Evolutionary conservation across 2,329 filamentous ascomycete species (phyloP).

Genomic region (Arthrinium phaeospermum): DNA sequence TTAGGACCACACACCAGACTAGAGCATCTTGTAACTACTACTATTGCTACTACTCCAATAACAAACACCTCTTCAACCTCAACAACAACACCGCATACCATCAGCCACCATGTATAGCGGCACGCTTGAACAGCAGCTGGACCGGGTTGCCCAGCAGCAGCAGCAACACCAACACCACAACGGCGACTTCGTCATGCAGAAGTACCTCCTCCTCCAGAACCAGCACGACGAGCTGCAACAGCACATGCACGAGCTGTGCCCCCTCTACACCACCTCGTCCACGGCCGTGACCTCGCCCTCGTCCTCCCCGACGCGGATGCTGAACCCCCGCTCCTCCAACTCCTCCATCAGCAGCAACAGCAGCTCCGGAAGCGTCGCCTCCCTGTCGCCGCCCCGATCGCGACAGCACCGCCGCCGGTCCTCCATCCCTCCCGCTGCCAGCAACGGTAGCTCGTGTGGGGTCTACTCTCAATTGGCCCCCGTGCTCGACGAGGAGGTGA

Average conservation of each 20-base stretch:
- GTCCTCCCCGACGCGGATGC: conserved; percentile 64
- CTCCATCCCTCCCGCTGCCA: conserved; percentile 27
- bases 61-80: conserved; percentile 7
- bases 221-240: conserved; percentile 59
- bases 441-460: conserved; percentile 28
- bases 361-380: conserved; percentile 16
- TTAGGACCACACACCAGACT: background rate
- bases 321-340: conserved; percentile 46
- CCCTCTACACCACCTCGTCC: conserved; percentile 41
- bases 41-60: conserved; percentile 20
- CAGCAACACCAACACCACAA: conserved; percentile 37
- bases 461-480: conserved; percentile 38
- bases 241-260: conserved; percentile 58
- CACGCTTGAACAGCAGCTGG: conserved; percentile 15
- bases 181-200: conserved; percentile 56
- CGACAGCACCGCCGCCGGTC: conserved; percentile 35
- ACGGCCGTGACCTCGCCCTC: conserved; percentile 55
- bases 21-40: conserved; percentile 4
- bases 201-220: conserved; percentile 59
- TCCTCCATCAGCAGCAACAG: conserved; percentile 49
- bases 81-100: conserved; percentile 7
- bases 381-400: conserved; percentile 32
- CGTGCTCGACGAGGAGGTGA: conserved; percentile 53
- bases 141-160: conserved; percentile 20
- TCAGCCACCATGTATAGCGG: conserved; percentile 17